phyloP scores from a whole-genome alignment of 1,284 basidiomycete species.

The Ganoderma leucocontextum region DNA sequence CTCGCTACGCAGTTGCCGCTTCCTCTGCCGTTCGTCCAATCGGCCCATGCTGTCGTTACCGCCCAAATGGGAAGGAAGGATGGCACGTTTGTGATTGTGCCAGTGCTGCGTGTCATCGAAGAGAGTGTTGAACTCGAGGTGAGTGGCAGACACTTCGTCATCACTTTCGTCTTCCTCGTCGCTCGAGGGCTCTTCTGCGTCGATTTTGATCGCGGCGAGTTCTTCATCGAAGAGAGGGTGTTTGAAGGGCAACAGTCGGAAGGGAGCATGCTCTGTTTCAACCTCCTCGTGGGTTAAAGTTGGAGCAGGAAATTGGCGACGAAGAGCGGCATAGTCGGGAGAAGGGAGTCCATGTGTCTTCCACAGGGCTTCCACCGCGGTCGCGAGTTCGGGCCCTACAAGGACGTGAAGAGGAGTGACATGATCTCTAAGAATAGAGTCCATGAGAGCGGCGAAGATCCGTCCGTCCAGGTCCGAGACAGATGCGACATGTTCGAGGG shows the following conservation, averaged over 20 bases:
- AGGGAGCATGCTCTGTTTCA: slow-evolving; percentile 4
- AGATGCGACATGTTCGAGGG: slow-evolving; percentile 40
- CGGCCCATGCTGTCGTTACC: slow-evolving; percentile 47
- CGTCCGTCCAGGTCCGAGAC: slow-evolving; percentile 53
- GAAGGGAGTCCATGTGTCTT: slow-evolving; percentile 25
- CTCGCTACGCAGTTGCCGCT: slow-evolving; percentile 49
- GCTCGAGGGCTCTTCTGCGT: slow-evolving; percentile 35
- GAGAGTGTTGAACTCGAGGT: slow-evolving; percentile 50
- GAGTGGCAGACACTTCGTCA: slow-evolving; percentile 34
- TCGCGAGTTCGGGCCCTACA: slow-evolving; percentile 43
- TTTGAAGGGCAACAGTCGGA: slow-evolving; percentile 57
- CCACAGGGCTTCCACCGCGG: slow-evolving; percentile 40
- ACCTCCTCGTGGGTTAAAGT: background rate
- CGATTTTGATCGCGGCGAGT: slow-evolving; percentile 49
- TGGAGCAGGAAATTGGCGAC: slow-evolving; percentile 22
- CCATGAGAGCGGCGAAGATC: slow-evolving; percentile 55
- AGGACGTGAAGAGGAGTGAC: slow-evolving; percentile 32
- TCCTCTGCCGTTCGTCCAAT: slow-evolving; percentile 46
- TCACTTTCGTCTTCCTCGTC: slow-evolving; percentile 34
- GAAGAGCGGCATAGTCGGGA: slow-evolving; percentile 26
- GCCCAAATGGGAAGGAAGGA: slow-evolving; percentile 64
- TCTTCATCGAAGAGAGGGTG: slow-evolving; percentile 59
- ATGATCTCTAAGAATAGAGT: slow-evolving; percentile 42
- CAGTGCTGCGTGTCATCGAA: slow-evolving; percentile 66
- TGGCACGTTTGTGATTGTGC: slow-evolving; percentile 58